Evolutionary conservation across 331 rosid species (phyloP).

Genomic region (Malus hybrid): DNA sequence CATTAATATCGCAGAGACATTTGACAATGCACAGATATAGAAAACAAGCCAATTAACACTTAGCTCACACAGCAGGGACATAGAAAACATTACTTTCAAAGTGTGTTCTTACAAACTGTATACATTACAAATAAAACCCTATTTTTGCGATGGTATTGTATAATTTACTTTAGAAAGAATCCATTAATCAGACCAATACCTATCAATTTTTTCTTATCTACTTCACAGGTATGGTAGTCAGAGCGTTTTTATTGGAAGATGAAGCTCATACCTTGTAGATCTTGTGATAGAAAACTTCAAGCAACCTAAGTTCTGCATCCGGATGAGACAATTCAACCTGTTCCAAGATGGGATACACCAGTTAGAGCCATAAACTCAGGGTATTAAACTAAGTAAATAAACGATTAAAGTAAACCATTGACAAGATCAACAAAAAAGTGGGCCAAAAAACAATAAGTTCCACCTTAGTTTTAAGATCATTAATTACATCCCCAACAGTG

Average conservation of each 20-base stretch:
- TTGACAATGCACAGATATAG: not conserved
- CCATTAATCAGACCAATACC: not conserved
- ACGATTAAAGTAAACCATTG: not conserved
- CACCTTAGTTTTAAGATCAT: constrained; percentile 84
- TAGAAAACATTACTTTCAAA: not conserved
- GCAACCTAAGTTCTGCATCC: constrained; percentile 79
- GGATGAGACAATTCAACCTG: constrained; percentile 81
- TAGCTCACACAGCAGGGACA: not conserved
- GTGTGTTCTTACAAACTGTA: not conserved
- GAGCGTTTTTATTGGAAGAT: constrained; percentile 8
- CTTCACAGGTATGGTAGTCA: not conserved
- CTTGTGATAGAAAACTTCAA: constrained; percentile 89
- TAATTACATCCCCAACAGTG: constrained; percentile 79
- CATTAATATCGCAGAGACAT: not conserved
- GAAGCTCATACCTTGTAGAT: constrained; percentile 65
- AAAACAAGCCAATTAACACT: not conserved
- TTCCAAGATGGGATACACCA: constrained; percentile 11
- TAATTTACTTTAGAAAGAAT: not conserved
- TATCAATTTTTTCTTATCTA: not conserved
- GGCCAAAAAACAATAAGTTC: not conserved
- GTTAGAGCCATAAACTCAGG: not conserved
- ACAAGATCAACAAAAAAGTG: not conserved
- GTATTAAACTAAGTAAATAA: not conserved
- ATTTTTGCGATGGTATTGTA: not conserved
- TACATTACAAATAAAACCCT: not conserved